Evolutionary conservation across 352 stramenopile species (phyloP).

Genomic region (Hyaloperonospora arabidopsidis): DNA sequence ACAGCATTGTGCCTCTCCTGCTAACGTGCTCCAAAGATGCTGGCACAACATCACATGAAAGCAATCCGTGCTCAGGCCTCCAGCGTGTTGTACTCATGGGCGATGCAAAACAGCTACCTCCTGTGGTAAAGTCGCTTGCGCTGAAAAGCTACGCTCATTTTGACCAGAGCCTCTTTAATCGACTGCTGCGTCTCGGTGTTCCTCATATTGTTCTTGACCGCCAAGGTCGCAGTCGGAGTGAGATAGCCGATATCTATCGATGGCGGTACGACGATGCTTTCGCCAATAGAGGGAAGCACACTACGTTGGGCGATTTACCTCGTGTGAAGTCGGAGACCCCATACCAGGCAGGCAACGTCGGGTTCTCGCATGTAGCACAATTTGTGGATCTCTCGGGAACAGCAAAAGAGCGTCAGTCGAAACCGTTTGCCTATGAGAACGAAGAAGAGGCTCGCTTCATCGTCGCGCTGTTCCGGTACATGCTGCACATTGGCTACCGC

Average conservation of each 20-base stretch:
- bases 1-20: constrained; percentile 89
- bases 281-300: constrained; percentile 8
- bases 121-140: constrained; percentile 83
- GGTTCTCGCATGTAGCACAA: constrained; percentile 86
- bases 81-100: constrained; percentile 94
- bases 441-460: constrained; percentile 92
- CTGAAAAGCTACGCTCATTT: constrained; percentile 87
- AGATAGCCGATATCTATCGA: constrained; percentile 85
- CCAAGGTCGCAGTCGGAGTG: constrained; percentile 83
- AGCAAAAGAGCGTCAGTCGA: constrained; percentile 57
- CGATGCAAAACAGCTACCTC: constrained; percentile 89
- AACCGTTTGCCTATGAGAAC: constrained; percentile 91
- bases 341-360: constrained; percentile 74
- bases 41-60: background rate
- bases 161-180: constrained; percentile 93
- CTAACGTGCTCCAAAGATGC: constrained; percentile 52
- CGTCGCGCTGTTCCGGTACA: constrained; percentile 89
- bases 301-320: constrained; percentile 23
- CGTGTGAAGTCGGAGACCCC: constrained; percentile 11
- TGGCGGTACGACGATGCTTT: constrained; percentile 56
- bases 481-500: constrained; percentile 89
- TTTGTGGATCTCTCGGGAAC: constrained; percentile 74
- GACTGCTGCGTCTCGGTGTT: constrained; percentile 90
- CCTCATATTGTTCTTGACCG: constrained; percentile 87
- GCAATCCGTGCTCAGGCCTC: constrained; percentile 31